Base-by-base conservation (phyloP, 2,329 filamentous ascomycete genomes). In the Cylindrodendrum hubeiense region DNA sequence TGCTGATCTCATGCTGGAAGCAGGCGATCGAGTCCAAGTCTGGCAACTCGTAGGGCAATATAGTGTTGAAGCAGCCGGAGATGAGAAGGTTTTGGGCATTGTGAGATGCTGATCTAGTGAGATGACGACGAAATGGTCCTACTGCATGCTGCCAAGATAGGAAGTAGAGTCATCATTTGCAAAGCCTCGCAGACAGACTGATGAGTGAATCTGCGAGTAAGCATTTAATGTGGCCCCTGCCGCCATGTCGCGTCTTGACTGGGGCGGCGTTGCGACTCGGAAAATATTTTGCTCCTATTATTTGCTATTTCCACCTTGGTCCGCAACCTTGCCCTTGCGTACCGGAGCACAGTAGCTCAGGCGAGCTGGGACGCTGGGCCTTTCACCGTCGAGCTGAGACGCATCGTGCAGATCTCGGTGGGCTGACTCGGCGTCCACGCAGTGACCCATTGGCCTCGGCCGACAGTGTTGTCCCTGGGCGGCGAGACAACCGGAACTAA, bases 311-410 rank as follows among this genome's bases (percentile, higher is more conserved):
- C 3, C 37, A 8, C 21, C 21, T 37, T 4, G 7, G 3, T 39
- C 9, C 17, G 21, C 22, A 21, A 15, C 41, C 39, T 41, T 47
- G 26, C 28, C 41, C 53, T 21, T 56, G 41, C 26, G 22, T 43
- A 47, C 39, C 52, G 41, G 41, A 56, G n/a, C n/a, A n/a, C n/a
- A n/a, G 26, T 50, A 55, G 58, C 51, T 61, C 50, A 52, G 59
- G 51, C 50, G 59, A 46, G 59, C 17, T 39, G 44, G 33, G 44
- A 21, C 19, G 43, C 51, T 52, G 26, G 49, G 22, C 53, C 41
- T 47, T 28, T 56, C 39, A 46, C 34, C 34, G 28, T n/a, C 28
- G 26, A 55, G 59, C 53, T 44, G 33, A 41, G 58, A 62, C 46
- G 28, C 51, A 46, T 28, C 19, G 34, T 26, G 51, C 44, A 62